Base-by-base conservation (phyloP, 306 rosid genomes). In the Castanea crenata region DNA sequence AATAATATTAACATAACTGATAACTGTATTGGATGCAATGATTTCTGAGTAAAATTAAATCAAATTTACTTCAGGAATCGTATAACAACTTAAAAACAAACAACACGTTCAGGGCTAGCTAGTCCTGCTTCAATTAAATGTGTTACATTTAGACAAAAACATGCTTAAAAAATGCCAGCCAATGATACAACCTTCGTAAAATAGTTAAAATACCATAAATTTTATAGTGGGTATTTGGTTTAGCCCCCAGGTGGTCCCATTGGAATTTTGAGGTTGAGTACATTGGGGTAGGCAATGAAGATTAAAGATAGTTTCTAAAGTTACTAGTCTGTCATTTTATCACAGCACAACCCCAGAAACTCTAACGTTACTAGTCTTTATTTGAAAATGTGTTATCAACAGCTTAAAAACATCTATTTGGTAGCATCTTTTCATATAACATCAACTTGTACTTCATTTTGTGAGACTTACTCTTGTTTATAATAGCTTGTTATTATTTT, bases 1-100 rank as follows among this genome's bases (percentile, higher is more conserved):
- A 76, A 75, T 44, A 44, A 78, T 4, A 67, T 70, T 75, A 74
- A 31, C 25, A 59, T 20, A 68, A 70, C 18, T 67, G 62, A 59
- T 25, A 68, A 70, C 13, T 61, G 62, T 71, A 15, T 8, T 16
- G 52, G 3, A 29, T 21, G 44, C 19, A 65, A 19, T 35, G 9
- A 10, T 74, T 29, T 63, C 20, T 5, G 21, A 31, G 41, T 15
- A 64, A 31, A 64, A 14, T 5, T 3, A 3, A 29, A 31, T 31
- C 20, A 29, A 31, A 64, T 29, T 29, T 29, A 15, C 44, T 2
- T 12, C 0, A 64, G 20, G 70, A 64, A 64, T 31, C 31, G 19
- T 7, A 59, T 21, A 20, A 14, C 13, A 29, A 11, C 41, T 12
- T 38, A 64, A 18, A 64, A 31, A 64, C 20, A 63, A 19, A 29